Evolutionary conservation across 805 yeast species (phyloP).

Genomic region (Cephaloascus albidus): DNA sequence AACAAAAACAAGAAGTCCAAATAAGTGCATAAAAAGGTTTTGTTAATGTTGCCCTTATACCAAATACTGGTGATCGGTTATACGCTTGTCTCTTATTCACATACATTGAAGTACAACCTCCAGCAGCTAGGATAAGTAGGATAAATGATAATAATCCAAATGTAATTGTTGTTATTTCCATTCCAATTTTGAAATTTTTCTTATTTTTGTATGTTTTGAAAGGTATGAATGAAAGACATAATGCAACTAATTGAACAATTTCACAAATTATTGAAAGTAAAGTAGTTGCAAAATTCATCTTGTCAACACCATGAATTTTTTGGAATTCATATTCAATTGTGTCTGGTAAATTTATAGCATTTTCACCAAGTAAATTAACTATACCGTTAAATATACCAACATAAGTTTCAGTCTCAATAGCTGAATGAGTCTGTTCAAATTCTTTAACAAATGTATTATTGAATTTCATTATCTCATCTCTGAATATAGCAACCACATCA

Average conservation of each 20-base stretch:
- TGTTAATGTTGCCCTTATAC: neutral
- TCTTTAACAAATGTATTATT: neutral
- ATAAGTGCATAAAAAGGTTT: neutral
- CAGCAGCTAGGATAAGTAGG: neutral
- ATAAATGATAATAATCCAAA: neutral
- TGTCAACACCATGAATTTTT: neutral
- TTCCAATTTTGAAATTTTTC: neutral
- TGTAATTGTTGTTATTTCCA: neutral
- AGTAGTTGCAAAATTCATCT: neutral
- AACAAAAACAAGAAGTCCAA: neutral
- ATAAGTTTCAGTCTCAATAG: neutral
- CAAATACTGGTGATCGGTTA: neutral
- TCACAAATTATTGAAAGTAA: neutral
- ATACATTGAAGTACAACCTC: conserved; percentile 1
- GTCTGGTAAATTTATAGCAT: neutral
- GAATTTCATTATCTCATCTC: neutral
- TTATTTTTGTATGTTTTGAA: neutral
- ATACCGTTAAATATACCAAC: neutral
- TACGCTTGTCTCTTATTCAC: neutral
- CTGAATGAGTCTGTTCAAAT: neutral
- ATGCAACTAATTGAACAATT: neutral
- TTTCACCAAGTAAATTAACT: neutral
- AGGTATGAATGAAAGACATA: neutral
- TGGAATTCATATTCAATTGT: neutral
- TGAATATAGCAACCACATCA: neutral